Evolutionary conservation across 192 early-diverging fungal genomes (phyloP).

Genomic region (Ambispora gerdemannii): DNA sequence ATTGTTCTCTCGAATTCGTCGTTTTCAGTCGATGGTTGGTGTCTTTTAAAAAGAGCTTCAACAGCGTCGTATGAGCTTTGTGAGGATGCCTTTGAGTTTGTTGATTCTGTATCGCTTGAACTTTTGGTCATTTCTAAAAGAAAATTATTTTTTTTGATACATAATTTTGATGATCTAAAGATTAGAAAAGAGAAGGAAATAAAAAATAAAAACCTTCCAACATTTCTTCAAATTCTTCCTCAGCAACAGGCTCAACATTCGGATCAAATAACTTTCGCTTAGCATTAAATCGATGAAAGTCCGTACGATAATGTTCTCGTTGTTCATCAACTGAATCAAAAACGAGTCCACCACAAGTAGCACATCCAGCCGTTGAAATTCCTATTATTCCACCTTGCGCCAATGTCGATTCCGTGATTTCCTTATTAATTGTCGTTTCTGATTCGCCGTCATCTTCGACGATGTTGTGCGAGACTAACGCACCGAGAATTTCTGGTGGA

Average conservation of each 20-base stretch:
- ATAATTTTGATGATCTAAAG: not conserved
- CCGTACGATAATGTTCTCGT: slow-evolving; percentile 46
- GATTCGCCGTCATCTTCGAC: not conserved
- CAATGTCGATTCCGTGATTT: too few relatives aligned
- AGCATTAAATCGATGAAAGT: slow-evolving; percentile 60
- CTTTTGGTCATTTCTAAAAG: not conserved
- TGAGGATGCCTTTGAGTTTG: not conserved
- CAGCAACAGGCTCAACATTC: slow-evolving; percentile 37
- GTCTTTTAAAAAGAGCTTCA: not conserved
- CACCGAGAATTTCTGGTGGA: not conserved
- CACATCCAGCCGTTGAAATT: slow-evolving; percentile 36
- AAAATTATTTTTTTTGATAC: not conserved
- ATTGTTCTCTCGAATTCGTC: slow-evolving; percentile 29
- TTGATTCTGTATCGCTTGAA: slow-evolving; percentile 36
- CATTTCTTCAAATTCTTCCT: slow-evolving; percentile 49
- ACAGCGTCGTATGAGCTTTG: not conserved
- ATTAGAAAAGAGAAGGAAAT: not conserved
- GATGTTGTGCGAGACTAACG: not conserved
- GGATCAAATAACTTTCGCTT: slow-evolving; percentile 40
- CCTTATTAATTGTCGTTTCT: not conserved
- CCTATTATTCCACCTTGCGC: slow-evolving; percentile 12
- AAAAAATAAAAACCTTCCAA: slow-evolving; percentile 39
- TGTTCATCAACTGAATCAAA: slow-evolving; percentile 39
- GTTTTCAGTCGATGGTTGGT: slow-evolving; percentile 16
- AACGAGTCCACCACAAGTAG: slow-evolving; percentile 42